phyloP scores from a whole-genome alignment of 768 basidiomycete species.

The Suillus plorans region DNA sequence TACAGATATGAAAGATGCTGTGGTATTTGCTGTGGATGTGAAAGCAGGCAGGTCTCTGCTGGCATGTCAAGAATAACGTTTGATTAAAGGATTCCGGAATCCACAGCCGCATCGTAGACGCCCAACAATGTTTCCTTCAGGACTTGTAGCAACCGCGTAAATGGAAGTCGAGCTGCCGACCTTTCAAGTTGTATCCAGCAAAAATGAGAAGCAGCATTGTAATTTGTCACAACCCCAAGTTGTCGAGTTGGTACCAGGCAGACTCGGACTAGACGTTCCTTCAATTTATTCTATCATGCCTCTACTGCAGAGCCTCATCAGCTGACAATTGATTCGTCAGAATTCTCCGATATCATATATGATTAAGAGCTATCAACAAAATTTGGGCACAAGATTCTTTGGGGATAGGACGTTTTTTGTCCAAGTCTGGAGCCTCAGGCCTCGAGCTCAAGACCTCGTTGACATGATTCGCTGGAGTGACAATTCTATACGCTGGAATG shows the following conservation, averaged over 20 bases:
- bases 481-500: neutral
- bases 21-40: neutral
- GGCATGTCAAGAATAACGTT: neutral
- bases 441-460: neutral
- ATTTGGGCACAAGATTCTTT: neutral
- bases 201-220: neutral
- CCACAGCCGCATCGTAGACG: slow-evolving; percentile 1
- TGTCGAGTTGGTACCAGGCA: neutral
- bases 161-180: neutral
- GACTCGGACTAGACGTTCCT: neutral
- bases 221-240: neutral
- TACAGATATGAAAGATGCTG: neutral
- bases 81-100: neutral
- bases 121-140: neutral
- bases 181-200: neutral
- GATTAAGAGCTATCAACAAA: neutral
- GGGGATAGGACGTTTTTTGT: neutral
- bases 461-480: neutral
- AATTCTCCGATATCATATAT: neutral
- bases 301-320: neutral
- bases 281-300: neutral
- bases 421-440: neutral
- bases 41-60: neutral
- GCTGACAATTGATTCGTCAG: neutral
- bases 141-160: neutral